Conservation (phyloP, 768 basidiomycete species). For the Coprinellus aureogranulatus region DNA sequence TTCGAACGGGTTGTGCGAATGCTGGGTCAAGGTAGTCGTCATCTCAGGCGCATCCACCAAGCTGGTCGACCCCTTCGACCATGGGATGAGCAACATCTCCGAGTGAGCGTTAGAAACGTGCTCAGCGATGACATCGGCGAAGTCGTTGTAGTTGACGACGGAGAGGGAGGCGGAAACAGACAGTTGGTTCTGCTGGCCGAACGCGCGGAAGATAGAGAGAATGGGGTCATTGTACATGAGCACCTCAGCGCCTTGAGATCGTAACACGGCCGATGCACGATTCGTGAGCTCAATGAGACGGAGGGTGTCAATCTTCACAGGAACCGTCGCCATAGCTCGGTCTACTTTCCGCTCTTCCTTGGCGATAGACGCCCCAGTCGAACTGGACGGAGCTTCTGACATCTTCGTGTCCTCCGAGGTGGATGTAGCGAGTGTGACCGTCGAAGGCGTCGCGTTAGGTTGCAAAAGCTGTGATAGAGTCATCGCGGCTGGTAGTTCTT, state of each 20-base stretch:
- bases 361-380: background rate
- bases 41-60: constrained; percentile 7
- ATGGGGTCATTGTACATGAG: constrained; percentile 71
- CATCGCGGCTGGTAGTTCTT: constrained; percentile 81
- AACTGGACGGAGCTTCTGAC: constrained; percentile 9
- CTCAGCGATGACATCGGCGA: constrained; percentile 59
- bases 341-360: constrained; percentile 2
- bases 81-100: constrained; percentile 82
- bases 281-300: constrained; percentile 88
- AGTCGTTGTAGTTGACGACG: constrained; percentile 75
- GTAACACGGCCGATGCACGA: constrained; percentile 84
- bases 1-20: constrained; percentile 65
- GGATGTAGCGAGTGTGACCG: background rate
- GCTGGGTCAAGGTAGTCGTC: too few species aligned
- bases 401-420: constrained; percentile 30
- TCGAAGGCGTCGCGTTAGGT: constrained; percentile 13
- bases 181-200: constrained; percentile 68
- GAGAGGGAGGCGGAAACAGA: constrained; percentile 66
- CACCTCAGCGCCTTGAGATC: constrained; percentile 70
- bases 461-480: constrained; percentile 74
- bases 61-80: constrained; percentile 53
- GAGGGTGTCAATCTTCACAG: constrained; percentile 65
- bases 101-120: constrained; percentile 57
- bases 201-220: constrained; percentile 72
- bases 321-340: constrained; percentile 2